A percentile compares a stretch with the other conserved stretches of the same genome.
These are phyloP conservation scores for Hypoxylon cercidicola DNA, from an alignment of 495 filamentous ascomycete species.

Conservation along the genomic window DNA sequence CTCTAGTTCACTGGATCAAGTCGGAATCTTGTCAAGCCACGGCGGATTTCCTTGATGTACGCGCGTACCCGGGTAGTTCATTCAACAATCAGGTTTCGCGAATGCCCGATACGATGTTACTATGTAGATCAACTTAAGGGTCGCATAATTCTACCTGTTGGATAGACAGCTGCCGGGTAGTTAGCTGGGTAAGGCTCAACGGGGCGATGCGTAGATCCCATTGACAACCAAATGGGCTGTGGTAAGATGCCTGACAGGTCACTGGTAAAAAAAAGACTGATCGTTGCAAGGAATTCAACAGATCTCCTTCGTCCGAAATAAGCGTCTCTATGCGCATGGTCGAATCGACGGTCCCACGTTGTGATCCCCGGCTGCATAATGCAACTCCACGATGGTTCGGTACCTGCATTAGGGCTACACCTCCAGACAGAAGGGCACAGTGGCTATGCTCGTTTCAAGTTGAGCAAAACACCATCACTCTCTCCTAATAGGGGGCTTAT, in stretches of 20 bases:
- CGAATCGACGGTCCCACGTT: constrained; percentile 35
- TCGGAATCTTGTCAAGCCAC: constrained; percentile 16
- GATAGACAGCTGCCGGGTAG: background rate
- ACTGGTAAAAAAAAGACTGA: constrained; percentile 28
- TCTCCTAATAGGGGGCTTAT: constrained; percentile 9
- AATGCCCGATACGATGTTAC: constrained; percentile 16
- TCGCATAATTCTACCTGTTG: background rate
- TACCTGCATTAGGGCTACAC: constrained; percentile 46
- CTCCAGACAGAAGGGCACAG: constrained; percentile 18
- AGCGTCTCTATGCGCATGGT: constrained; percentile 12
- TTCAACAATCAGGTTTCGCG: constrained; percentile 9
- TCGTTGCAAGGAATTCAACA: constrained; percentile 30
- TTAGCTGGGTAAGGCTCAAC: background rate
- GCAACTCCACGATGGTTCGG: constrained; percentile 28
- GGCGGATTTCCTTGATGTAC: constrained; percentile 12
- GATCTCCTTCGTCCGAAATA: constrained; percentile 19
- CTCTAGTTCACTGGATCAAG: constrained; percentile 3
- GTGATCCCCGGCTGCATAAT: constrained; percentile 24
- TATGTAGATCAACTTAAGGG: background rate
- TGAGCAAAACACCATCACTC: constrained; percentile 34
- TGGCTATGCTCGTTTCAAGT: constrained; percentile 47
- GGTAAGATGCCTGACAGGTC: constrained; percentile 2
- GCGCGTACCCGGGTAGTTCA: constrained; percentile 9
- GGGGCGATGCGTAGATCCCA: constrained; percentile 24
- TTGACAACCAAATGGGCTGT: constrained; percentile 13